A percentile compares a stretch with the other conserved stretches of the same genome.
Evolutionary conservation across 2,329 filamentous ascomycete species (phyloP).

Genomic region (Dactylellina parvicollis): DNA sequence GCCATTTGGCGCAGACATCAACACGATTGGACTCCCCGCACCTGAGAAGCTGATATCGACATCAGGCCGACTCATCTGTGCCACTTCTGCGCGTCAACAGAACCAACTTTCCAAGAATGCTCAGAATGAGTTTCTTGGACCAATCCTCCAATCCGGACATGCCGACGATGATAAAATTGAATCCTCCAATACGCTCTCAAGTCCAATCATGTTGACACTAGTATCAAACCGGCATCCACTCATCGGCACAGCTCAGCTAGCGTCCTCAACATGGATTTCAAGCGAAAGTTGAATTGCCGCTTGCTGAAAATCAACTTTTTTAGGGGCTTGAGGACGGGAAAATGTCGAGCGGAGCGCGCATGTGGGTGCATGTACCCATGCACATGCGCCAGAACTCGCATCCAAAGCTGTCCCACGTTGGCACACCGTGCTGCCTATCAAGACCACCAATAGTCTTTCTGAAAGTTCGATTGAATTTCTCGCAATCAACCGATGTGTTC

Average conservation of each 20-base stretch:
- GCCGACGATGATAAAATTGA: background rate
- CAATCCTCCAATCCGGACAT: background rate
- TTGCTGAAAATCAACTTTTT: slow-evolving; percentile 47
- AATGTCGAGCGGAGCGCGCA: background rate
- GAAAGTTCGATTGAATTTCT: background rate
- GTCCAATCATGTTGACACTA: too few species aligned
- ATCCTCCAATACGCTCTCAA: background rate
- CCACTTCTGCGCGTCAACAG: background rate
- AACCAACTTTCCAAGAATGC: too few species aligned
- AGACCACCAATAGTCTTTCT: background rate
- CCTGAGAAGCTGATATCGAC: background rate
- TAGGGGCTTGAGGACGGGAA: background rate
- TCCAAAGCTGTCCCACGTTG: slow-evolving; percentile 22
- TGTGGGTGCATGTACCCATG: background rate
- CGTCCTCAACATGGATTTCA: slow-evolving; percentile 1
- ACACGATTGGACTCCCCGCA: background rate
- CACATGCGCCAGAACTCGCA: background rate
- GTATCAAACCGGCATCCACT: background rate
- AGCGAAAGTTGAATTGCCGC: slow-evolving; percentile 30
- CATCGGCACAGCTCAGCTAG: slow-evolving; percentile 9
- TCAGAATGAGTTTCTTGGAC: background rate
- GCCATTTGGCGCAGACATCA: slow-evolving; percentile 7
- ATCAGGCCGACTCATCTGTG: background rate
- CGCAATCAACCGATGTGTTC: background rate
- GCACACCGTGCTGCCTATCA: background rate